phyloP scores from a whole-genome alignment of 352 stramenopile genomes.

The Elongisporangium anandrum region DNA sequence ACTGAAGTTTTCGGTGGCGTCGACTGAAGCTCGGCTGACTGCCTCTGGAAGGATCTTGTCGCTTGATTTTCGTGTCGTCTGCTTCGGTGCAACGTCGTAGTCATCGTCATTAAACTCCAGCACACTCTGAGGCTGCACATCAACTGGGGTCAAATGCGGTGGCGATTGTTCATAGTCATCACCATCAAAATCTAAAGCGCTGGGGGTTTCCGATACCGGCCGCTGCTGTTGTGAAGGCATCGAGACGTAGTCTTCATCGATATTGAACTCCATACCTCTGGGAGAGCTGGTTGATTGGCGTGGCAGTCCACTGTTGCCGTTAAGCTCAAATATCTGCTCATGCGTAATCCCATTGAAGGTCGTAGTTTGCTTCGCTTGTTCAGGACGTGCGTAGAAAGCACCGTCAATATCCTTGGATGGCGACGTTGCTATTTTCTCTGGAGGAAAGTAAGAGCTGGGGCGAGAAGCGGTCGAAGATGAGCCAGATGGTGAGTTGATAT shows the following conservation, averaged over 20 bases:
- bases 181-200: background rate
- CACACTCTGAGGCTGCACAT: background rate
- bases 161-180: background rate
- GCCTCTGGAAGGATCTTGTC: background rate
- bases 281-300: background rate
- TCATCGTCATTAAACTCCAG: background rate
- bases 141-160: background rate
- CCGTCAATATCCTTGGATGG: background rate
- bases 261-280: background rate
- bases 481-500: background rate
- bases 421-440: background rate
- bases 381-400: background rate
- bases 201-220: background rate
- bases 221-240: background rate
- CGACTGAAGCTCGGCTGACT: background rate
- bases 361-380: too few species aligned
- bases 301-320: background rate
- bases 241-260: background rate
- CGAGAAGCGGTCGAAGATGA: background rate
- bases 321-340: background rate
- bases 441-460: background rate
- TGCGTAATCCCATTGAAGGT: background rate
- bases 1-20: background rate
- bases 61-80: background rate
- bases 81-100: background rate